Evolutionary conservation across 1,284 basidiomycete species (phyloP), one percentile per base, ranked within the genome.

Genomic region (Fomitopsis palustris): DNA sequence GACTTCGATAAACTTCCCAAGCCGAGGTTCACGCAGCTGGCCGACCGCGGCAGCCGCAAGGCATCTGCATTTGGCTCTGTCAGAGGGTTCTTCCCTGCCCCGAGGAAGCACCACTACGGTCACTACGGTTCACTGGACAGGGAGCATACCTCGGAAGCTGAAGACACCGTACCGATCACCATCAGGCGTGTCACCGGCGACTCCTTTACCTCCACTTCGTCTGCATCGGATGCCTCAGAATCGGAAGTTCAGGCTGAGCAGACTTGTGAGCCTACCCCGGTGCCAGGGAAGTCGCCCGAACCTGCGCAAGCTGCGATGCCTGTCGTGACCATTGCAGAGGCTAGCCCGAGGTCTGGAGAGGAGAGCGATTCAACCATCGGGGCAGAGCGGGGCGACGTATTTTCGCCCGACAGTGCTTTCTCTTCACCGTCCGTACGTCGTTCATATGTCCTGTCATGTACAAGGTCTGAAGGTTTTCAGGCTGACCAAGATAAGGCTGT

Each of bases 361-460:
- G 93, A 93, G 47, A 95, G 90, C 69, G 94, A 96, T 69, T 95
- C 93, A 10, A 96, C 94, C 0, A 93, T 96, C 58, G 92, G 88
- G n/a, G 92, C 89, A 1, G 75, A 78, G 25, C 79, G 78, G 61
- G 78, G 78, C 25, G 78, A 78, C 29, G 66, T 67, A 14, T 57
- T 62, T 29, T 62, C 69, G 23, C 60, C 71, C 3, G 72, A 71
- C 19, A 64, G 64, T 29, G 67, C 63, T 4, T 59, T 61, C 2
- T 64, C 65, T 10, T 47, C 64, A 33, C 59, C 54, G 29, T 66
- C 69, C 64, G 78, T 76, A 42, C 38, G 71, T 61, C 8, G 4
- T 54, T 38, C 2, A 2, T 1, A 8, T 42, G 41, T 39, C 47
- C 38, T 43, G 9, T 53, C 29, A 10, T 31, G 27, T 21, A 9